These are phyloP conservation scores for Corchorus olitorius DNA, from an alignment of 345 rosid genomes.

Conservation along the genomic window DNA sequence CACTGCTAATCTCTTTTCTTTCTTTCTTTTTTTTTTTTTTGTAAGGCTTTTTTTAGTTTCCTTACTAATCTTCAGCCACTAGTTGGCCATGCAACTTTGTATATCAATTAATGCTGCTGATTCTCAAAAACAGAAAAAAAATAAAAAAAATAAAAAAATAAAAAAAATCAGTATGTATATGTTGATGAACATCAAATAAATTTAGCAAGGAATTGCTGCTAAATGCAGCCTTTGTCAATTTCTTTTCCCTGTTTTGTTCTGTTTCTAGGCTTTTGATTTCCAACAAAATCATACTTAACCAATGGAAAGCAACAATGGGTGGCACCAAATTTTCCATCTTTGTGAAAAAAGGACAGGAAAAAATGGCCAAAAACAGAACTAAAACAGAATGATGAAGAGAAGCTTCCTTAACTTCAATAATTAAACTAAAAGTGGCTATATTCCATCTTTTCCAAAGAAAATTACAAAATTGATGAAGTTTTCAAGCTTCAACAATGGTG, in stretches of 20 bases:
- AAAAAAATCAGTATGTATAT: not conserved
- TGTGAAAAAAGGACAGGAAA: not conserved
- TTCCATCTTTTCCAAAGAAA: not conserved
- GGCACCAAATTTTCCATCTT: not conserved
- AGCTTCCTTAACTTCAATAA: not conserved
- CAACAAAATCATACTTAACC: too few relatives aligned
- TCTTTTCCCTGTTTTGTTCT: not conserved
- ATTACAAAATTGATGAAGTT: too few relatives aligned
- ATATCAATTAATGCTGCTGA: slow-evolving; percentile 5
- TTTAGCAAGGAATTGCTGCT: too few relatives aligned
- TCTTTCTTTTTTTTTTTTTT: too few relatives aligned
- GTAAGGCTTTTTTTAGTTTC: not conserved
- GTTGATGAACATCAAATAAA: too few relatives aligned
- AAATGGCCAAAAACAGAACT: not conserved
- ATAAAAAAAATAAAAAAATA: too few relatives aligned
- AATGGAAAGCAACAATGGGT: not conserved
- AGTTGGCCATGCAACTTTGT: not conserved
- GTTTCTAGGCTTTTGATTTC: not conserved
- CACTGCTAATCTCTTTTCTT: not conserved
- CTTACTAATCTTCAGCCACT: not conserved
- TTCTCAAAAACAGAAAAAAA: not conserved
- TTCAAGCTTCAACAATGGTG: too few relatives aligned
- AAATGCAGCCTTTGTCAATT: too few relatives aligned
- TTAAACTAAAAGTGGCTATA: not conserved
- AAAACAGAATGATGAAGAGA: not conserved